Conservation (phyloP, 345 rosid species). For the Dimocarpus longan region DNA sequence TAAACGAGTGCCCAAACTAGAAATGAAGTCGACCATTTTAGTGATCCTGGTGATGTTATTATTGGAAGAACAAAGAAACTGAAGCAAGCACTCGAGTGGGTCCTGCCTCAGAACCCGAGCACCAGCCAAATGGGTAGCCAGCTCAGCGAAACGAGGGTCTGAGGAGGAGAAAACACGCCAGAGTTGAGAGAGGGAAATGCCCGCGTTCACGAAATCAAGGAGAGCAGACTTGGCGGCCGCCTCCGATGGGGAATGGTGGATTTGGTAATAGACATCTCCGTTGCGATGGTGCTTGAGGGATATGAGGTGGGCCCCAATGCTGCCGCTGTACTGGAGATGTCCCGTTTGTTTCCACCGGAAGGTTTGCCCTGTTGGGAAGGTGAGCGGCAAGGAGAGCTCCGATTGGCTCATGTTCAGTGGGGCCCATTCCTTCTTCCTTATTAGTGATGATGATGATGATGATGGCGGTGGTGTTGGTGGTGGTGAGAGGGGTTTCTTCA, state of each 20-base stretch:
- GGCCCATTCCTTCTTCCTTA: slow-evolving; percentile 42
- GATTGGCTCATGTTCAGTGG: slow-evolving; percentile 59
- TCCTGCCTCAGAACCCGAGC: slow-evolving; percentile 94
- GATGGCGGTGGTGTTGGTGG: too few relatives aligned
- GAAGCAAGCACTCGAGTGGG: slow-evolving; percentile 86
- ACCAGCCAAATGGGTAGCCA: slow-evolving; percentile 62
- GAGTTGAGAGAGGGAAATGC: slow-evolving; percentile 52
- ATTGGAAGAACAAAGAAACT: slow-evolving; percentile 91
- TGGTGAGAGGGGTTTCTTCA: neutral
- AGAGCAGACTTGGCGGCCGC: slow-evolving; percentile 59
- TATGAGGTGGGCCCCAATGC: slow-evolving; percentile 72
- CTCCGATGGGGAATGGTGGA: slow-evolving; percentile 50
- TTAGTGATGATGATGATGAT: neutral
- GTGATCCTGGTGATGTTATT: slow-evolving; percentile 86
- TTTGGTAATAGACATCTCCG: slow-evolving; percentile 52
- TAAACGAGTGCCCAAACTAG: slow-evolving; percentile 64
- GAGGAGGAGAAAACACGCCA: slow-evolving; percentile 66
- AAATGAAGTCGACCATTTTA: slow-evolving; percentile 83
- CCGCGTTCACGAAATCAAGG: slow-evolving; percentile 74
- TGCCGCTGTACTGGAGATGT: slow-evolving; percentile 64
- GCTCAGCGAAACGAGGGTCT: slow-evolving; percentile 68
- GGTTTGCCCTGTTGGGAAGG: slow-evolving; percentile 96
- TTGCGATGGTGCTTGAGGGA: slow-evolving; percentile 66
- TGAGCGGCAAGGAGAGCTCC: slow-evolving; percentile 76
- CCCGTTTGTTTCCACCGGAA: slow-evolving; percentile 94